These are phyloP conservation scores for Monocercomonoides exilis DNA, from an alignment of 78 protist species.

Conservation along the genomic window DNA sequence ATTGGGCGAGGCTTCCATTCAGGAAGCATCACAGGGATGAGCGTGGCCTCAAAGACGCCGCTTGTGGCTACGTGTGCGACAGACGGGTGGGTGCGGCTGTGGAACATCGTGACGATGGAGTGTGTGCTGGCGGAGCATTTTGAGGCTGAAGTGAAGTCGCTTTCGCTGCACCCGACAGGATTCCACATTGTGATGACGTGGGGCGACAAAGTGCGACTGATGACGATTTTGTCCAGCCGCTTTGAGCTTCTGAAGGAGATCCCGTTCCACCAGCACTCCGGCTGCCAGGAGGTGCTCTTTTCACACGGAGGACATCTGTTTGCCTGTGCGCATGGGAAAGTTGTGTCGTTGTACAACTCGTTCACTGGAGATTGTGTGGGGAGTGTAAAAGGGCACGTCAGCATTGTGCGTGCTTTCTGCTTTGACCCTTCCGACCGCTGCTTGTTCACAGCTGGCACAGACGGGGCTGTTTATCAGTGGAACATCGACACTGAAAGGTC, in stretches of 20 bases:
- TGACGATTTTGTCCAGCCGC: slow-evolving; percentile 1
- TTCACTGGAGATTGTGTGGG: slow-evolving; percentile 5
- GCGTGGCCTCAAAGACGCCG: slow-evolving; percentile 5
- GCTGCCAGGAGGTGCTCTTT: slow-evolving; percentile 1
- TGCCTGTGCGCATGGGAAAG: background rate
- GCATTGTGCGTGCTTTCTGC: background rate
- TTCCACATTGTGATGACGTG: slow-evolving; percentile 9
- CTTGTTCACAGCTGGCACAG: slow-evolving; percentile 21
- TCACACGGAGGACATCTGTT: slow-evolving; percentile 26
- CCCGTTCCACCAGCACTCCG: slow-evolving; percentile 4
- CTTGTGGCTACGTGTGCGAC: slow-evolving; percentile 18
- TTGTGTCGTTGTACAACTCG: background rate
- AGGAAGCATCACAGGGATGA: too few relatives aligned
- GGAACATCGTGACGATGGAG: slow-evolving; percentile 15
- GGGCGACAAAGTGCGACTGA: background rate
- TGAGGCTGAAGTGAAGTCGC: background rate
- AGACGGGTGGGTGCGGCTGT: slow-evolving; percentile 21
- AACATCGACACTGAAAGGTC: background rate
- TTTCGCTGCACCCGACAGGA: slow-evolving; percentile 21
- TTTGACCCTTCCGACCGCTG: slow-evolving; percentile 38
- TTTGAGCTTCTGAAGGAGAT: background rate
- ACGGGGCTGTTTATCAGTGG: slow-evolving; percentile 43
- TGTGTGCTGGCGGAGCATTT: background rate
- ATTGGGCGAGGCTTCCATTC: too few relatives aligned
- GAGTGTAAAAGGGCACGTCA: background rate